Evolutionary conservation across 768 basidiomycete species (phyloP), one percentile per base, ranked within the genome.

Genomic region (Pleurotus tuber-regium): DNA sequence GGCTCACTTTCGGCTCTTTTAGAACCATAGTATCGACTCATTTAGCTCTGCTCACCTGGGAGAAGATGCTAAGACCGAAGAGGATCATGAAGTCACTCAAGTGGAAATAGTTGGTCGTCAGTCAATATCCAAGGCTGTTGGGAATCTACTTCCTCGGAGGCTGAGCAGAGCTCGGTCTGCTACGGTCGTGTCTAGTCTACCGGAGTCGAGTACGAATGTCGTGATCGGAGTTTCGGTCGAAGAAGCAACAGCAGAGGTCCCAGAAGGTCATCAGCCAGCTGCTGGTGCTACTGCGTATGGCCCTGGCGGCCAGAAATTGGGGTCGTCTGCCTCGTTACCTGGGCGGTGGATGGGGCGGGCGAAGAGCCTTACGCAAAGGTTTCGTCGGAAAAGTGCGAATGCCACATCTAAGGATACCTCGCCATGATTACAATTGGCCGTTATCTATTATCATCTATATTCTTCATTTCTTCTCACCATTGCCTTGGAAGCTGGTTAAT

Each of bases 141-240:
- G 38, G 24, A 50, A 23, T 41, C 25, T 50, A 30, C 49, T 50
- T 39, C 38, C 49, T 39, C 49, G 49, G 25, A 50, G 38, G 29
- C 35, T 41, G 19, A 50, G 49, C 29, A 39, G 49, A 26, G 49
- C 49, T 10, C 29, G 11, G 18, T 19, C 25, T 19, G 35, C 43
- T 10, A 54, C 24, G 24, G 14, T 29, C 26, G 42, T 52, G 30
- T 38, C 40, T 25, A 25, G 49, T 38, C 25, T 23, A 12, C 33
- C 38, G n/a, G 33, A 38, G n/a, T 23, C 28, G 25, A 31, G 26
- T 19, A 38, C 49, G 24, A 50, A 50, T 33, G 49, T 50, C 19
- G 49, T 50, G 25, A 50, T 50, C 39, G 49, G 49, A 29, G 49
- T 50, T 39, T 50, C 49, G 36, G 49, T 50, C 29, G 49, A 50